Evolutionary conservation across 106 monocot species (phyloP), one percentile per base, ranked within the genome.

Genomic region (Acorus gramineus): DNA sequence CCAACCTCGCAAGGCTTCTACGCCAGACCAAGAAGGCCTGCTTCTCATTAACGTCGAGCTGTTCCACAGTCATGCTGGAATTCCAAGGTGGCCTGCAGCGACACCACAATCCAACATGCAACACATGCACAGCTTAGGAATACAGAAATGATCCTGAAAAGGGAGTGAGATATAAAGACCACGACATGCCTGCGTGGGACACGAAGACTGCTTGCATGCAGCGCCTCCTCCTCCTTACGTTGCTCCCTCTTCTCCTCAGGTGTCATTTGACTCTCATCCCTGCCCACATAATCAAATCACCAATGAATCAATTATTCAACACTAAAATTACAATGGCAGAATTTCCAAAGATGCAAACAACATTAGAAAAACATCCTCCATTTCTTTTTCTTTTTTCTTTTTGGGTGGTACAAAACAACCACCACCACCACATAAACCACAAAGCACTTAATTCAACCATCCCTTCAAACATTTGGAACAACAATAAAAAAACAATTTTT

Each of bases 21-120:
- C 92, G 81, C 92, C 92, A 92, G 5, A 57, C 71, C 57, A 92
- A 62, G 72, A 92, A 84, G 3, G 81, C 84, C 69, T 74, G 74
- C 53, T 73, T 84, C 57, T 92, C 92, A 66, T 86, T 87, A 2
- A 68, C 71, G 73, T 81, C 86, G 42, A 94, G 83, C 57, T 94
- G 82, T 49, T 94, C 89, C 8, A 82, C 64, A 3, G 90, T 78
- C 94, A 95, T 95, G 6, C 50, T 71, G 5, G 77, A 50, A 72
- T 73, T 76, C 90, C 94, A 95, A 5, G 67, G 79, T 6, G 94
- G 94, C 56, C 94, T 95, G 62, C 63, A 63, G 28, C 28, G 28
- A 28, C 28, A 28, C 28, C 28, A 28, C 28, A 28, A 28, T 28
- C 28, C 28, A 28, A 28, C 28, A 28, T 28, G 28, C 2, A 61